Evolutionary conservation across 2,329 filamentous ascomycete genomes (phyloP).

Genomic region (Botrytis aclada): DNA sequence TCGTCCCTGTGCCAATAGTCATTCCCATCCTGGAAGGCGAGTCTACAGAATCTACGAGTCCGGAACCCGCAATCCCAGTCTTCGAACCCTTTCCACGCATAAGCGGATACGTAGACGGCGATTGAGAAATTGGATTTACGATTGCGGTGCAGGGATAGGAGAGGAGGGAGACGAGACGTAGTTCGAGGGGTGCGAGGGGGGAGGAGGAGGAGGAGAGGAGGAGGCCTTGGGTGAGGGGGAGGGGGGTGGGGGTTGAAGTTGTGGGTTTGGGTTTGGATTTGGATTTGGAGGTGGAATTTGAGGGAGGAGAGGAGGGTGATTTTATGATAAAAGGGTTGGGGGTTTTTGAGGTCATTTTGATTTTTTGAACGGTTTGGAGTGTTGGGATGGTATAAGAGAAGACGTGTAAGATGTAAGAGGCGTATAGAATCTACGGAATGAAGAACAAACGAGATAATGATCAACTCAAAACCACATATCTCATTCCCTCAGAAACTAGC

Average conservation of each 20-base stretch:
- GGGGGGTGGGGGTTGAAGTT: background rate
- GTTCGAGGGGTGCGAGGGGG: background rate
- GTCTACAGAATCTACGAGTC: too few species aligned
- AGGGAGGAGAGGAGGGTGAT: background rate
- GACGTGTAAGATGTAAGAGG: too few species aligned
- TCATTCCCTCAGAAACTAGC: too few species aligned
- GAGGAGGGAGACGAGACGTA: background rate
- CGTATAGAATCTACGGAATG: too few species aligned
- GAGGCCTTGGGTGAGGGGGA: background rate
- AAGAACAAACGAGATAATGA: background rate
- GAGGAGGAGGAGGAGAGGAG: background rate
- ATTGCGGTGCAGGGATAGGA: background rate
- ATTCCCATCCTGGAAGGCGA: background rate
- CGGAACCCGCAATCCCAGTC: too few species aligned
- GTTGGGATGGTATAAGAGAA: too few species aligned
- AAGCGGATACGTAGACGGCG: background rate
- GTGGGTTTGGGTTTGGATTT: background rate
- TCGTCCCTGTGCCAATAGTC: too few species aligned
- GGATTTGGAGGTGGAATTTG: too few species aligned
- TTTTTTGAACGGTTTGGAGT: too few species aligned
- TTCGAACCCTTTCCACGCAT: background rate
- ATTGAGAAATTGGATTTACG: background rate
- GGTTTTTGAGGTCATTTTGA: background rate
- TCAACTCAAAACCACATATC: background rate
- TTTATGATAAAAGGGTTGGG: background rate